Evolutionary conservation across 108 stramenopile genomes (phyloP), one percentile per base, ranked within the genome.

Genomic region (Epithemia pelagica): DNA sequence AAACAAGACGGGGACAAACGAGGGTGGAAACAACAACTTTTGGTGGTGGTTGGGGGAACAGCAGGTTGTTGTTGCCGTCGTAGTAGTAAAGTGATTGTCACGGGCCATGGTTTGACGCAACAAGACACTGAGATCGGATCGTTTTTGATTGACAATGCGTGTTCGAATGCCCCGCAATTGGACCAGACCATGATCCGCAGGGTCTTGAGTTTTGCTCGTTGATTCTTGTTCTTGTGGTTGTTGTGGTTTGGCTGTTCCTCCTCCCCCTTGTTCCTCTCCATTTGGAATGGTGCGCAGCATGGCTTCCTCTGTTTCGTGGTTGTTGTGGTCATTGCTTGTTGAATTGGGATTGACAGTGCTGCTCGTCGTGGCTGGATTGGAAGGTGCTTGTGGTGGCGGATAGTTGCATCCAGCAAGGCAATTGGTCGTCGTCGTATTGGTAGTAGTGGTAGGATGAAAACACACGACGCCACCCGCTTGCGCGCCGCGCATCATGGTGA

Each of bases 401-500:
- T n/a, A n/a, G n/a, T n/a, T n/a, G n/a, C n/a, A n/a, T n/a, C n/a
- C n/a, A n/a, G n/a, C n/a, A n/a, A n/a, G n/a, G 37, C 37, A 10
- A 31, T 33, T 33, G 19, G 46, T 27, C 10, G 5, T 58, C 5
- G 7, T 61, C 20, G 10, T 59, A 46, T 46, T 46, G 37, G 37
- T 46, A 5, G 37, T 46, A 28, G 57, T 62, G 19, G 30, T 62
- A 21, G 71, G 71, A 30, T 71, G 62, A 37, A 62, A 73, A 26
- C 81, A 78, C 46, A 88, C 81, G 15, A 87, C 84, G 46, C 86
- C 86, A 57, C 90, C 90, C 19, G 87, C 84, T 74, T 91, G 90
- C 19, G 90, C 90, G 31, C 90, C 90, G 67, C 90, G 74, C 87
- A 92, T 89, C 90, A 92, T 92, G 37, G 90, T 92, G 8, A 92